Conservation (phyloP, 345 rosid genomes). For the Linum tenue region DNA sequence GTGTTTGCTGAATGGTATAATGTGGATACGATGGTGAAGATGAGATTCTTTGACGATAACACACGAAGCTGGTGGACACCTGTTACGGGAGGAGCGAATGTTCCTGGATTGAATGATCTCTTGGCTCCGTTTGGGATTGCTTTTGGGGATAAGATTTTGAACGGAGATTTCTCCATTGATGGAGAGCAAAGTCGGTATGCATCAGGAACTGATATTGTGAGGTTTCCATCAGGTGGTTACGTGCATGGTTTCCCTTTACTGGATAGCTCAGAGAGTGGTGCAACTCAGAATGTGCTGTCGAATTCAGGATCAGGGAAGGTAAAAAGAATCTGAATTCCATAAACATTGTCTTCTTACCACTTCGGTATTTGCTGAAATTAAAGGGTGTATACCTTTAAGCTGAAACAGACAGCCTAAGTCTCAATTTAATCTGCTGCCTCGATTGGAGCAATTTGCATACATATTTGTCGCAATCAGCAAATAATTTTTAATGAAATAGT, state of each 20-base stretch:
- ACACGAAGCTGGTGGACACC: slow-evolving; percentile 99
- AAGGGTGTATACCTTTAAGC: too few species aligned
- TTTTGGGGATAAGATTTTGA: slow-evolving; percentile 89
- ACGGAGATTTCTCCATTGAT: slow-evolving; percentile 81
- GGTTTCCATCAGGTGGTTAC: slow-evolving; percentile 86
- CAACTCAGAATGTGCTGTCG: slow-evolving; percentile 67
- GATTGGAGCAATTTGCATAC: too few species aligned
- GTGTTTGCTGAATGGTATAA: slow-evolving; percentile 98
- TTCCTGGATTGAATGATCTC: slow-evolving; percentile 89
- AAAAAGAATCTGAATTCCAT: slow-evolving; percentile 3
- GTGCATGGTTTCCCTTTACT: slow-evolving; percentile 77
- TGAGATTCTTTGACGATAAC: slow-evolving; percentile 98
- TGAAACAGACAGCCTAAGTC: too few species aligned
- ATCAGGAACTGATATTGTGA: slow-evolving; percentile 86
- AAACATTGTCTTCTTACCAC: not conserved
- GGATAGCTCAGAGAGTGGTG: slow-evolving; percentile 97
- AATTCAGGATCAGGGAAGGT: slow-evolving; percentile 55
- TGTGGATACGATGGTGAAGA: slow-evolving; percentile 92
- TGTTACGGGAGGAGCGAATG: slow-evolving; percentile 92
- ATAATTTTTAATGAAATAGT: not conserved
- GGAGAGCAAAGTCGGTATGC: slow-evolving; percentile 98
- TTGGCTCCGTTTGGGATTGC: slow-evolving; percentile 96
- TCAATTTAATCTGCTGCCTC: too few species aligned
- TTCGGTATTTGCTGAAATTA: not conserved
- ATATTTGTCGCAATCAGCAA: too few species aligned